These are phyloP conservation scores for Rhinocladiella similis DNA, from an alignment of 2,329 filamentous ascomycete genomes.

Conservation along the genomic window DNA sequence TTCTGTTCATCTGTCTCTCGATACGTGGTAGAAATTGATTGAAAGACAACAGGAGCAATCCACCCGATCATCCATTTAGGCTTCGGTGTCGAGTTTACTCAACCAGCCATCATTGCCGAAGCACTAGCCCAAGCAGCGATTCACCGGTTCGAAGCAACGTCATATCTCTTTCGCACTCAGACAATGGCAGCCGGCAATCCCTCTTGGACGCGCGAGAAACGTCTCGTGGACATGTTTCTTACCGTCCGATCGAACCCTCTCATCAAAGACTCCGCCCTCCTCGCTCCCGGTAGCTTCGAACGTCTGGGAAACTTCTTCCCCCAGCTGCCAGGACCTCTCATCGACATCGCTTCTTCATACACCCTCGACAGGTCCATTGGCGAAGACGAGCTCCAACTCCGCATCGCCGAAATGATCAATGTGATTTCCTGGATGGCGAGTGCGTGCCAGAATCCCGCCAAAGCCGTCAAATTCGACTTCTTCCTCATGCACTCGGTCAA, in stretches of 20 bases:
- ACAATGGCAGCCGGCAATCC: conserved; percentile 39
- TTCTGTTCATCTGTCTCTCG: not conserved
- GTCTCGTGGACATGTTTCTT: not conserved
- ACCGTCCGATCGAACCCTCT: not conserved
- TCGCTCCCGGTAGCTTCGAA: not conserved
- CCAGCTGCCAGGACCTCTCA: conserved; percentile 35
- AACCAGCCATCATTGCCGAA: conserved; percentile 74
- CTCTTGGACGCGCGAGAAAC: conserved; percentile 47
- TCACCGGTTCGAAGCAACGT: conserved; percentile 46
- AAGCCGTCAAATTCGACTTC: conserved; percentile 76
- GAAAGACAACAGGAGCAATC: conserved; percentile 34
- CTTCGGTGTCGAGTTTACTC: conserved; percentile 74
- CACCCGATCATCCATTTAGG: conserved; percentile 70
- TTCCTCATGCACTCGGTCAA: conserved; percentile 78
- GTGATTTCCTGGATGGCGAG: conserved; percentile 56
- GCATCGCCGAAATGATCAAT: not conserved
- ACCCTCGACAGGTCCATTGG: not conserved
- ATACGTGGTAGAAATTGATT: conserved; percentile 37
- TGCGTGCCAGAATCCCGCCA: conserved; percentile 63
- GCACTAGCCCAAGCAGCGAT: conserved; percentile 71
- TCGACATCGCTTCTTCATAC: not conserved
- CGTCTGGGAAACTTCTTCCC: conserved; percentile 28
- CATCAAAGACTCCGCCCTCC: not conserved
- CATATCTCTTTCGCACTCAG: conserved; percentile 46
- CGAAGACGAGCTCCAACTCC: not conserved